Evolutionary conservation across 371 early-diverging fungal genomes (phyloP).

Genomic region (Mortierella sp.): DNA sequence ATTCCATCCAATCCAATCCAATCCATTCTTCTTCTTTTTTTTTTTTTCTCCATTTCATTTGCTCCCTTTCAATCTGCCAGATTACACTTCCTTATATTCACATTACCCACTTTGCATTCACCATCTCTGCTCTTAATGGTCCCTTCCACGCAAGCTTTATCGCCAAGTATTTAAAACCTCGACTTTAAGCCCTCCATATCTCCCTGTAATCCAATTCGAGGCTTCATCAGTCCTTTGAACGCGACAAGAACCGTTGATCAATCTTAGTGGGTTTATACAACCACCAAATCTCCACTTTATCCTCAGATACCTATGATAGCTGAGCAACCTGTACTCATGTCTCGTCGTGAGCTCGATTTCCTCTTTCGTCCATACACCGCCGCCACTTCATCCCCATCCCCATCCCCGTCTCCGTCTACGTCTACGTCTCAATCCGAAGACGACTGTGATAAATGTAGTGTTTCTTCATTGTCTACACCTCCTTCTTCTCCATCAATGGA

Average conservation of each 20-base stretch:
- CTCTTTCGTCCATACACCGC: background rate
- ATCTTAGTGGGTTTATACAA: background rate
- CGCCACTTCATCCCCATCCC: background rate
- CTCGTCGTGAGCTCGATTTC: conserved; percentile 7
- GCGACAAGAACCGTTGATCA: no score
- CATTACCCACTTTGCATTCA: background rate
- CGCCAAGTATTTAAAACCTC: no score
- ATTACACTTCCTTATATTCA: no score
- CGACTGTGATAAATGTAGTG: conserved; percentile 7
- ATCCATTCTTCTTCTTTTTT: no score
- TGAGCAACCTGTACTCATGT: conserved; percentile 18
- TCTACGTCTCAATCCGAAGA: conserved; percentile 4
- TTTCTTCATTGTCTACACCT: conserved; percentile 9
- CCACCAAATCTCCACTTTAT: background rate
- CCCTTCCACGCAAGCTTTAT: no score
- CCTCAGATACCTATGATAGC: conserved; percentile 2
- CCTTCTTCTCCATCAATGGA: conserved; percentile 22
- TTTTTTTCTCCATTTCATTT: background rate
- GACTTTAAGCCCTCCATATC: no score
- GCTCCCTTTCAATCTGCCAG: background rate
- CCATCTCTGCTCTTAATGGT: no score
- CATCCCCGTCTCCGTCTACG: conserved; percentile 7
- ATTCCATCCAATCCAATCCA: no score
- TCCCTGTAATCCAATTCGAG: no score
- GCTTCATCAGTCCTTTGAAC: background rate